Evolutionary conservation across 2,329 filamentous ascomycete species (phyloP), one percentile per base, ranked within the genome.

Genomic region (Aureobasidium musti): DNA sequence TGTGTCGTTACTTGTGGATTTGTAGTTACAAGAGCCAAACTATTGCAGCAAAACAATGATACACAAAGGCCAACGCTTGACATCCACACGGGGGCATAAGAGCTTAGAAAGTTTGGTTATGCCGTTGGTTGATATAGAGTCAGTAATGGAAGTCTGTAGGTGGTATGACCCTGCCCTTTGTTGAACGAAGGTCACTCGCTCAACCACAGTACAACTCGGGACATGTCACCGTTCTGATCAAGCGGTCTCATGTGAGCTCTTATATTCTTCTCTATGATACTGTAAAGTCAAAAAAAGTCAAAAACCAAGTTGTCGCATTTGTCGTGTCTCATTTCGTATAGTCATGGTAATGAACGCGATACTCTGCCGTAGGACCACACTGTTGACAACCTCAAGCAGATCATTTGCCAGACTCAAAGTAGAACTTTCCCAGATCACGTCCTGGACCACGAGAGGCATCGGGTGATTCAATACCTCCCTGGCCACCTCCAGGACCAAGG

Each of bases 401-500:
- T 66, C 65, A 69, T 30, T 68, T 64, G 11, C 35, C 45, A 3
- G 74, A 74, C 73, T 89, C 87, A 71, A 88, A 88, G 69, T 85
- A 86, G 71, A 87, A 87, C 69, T 82, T 83, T 17, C 86, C 86
- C 61, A 87, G 71, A 13, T 81, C 81, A 26, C 68, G 39, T 14
- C 66, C 64, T 1, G 45, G 8, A 21, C 54, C 60, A 77, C 77
- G 33, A 11, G 72, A 4, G 77, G 79, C 0, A 77, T 74, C 45
- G 74, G 76, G 13, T 74, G 68, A 53, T 47, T 67, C 77, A 68
- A 85, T 82, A 11, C 80, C 82, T 30, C 81, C 70, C 21, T 69
- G 69, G 69, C 75, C 76, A 30, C 74, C 73, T 63, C 76, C 75
- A 35, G 71, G 71, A 37, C 71, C 84, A 67, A 89, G 78, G 33